Evolutionary conservation across 768 basidiomycete species (phyloP).

Genomic region (Amylocystis lapponica): DNA sequence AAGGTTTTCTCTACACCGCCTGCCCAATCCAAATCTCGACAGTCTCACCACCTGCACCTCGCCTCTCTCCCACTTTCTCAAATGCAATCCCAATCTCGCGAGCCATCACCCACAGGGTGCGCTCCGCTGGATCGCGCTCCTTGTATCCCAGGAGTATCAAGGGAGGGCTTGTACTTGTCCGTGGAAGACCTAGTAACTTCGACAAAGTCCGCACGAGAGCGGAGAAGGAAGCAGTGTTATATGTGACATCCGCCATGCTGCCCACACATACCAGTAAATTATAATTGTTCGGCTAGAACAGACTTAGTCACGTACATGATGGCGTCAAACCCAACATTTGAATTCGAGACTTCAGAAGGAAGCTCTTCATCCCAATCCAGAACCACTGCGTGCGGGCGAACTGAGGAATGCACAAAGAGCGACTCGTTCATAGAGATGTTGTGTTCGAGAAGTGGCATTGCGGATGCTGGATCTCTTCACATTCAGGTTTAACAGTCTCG

Average conservation of each 20-base stretch:
- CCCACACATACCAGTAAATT: not conserved
- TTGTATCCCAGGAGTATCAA: conserved; percentile 78
- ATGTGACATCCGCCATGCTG: conserved; percentile 91
- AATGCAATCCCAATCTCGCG: conserved; percentile 49
- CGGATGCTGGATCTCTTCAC: conserved; percentile 51
- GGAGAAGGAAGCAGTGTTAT: conserved; percentile 84
- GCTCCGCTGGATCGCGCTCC: conserved; percentile 73
- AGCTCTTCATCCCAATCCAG: conserved; percentile 79
- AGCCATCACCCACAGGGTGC: conserved; percentile 65
- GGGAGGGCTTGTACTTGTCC: conserved; percentile 20
- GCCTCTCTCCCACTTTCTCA: conserved; percentile 43
- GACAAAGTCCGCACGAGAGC: conserved; percentile 66
- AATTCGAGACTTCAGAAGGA: conserved; percentile 36
- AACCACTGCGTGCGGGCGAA: conserved; percentile 27
- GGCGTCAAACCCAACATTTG: conserved; percentile 44
- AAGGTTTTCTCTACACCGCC: too few species aligned
- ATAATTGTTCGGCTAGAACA: not conserved
- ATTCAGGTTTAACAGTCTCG: too few species aligned
- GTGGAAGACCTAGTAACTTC: conserved; percentile 8
- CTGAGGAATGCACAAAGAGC: conserved; percentile 26
- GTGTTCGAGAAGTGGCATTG: conserved; percentile 70
- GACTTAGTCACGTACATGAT: conserved; percentile 52
- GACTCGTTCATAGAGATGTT: conserved; percentile 51
- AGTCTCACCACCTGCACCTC: conserved; percentile 56
- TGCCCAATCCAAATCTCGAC: conserved; percentile 71